Base-by-base conservation (phyloP, 139 green algal genomes). In the Chlamydomonas sp. region DNA sequence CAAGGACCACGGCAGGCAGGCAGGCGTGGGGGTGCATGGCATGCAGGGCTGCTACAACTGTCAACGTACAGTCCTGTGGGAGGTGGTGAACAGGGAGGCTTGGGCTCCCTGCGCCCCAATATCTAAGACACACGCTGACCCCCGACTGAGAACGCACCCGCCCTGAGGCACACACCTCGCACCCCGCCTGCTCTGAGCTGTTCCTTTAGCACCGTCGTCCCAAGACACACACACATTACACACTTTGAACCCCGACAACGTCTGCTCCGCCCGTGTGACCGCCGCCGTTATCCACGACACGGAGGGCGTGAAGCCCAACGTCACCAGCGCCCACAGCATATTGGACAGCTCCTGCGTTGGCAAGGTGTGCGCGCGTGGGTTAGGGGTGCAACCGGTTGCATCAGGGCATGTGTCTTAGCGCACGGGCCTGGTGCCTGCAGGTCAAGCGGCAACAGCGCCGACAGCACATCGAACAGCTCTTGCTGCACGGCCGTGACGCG, bases 281-380 rank as follows among this genome's bases (percentile, higher is more conserved):
- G 62, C 78, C 2, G 59, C 49, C 1, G 64, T 16, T 2, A 90
- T 74, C 86, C 86, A 92, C 16, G n/a, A 0, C 0, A 18, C 16
- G 3, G 79, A 0, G 17, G 90, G 90, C 16, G 20, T 66, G 67
- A 71, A 74, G 63, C 72, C 73, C 77, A 72, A 66, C 60, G 71
- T 73, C n/a, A 86, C 86, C 31, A 89, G 69, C 0, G 76, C 82
- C 90, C 86, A 92, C 31, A 89, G 60, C 77, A 83, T n/a, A 16
- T 90, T 90, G 82, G 68, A 74, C 20, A 89, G 61, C 66, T 92
- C 86, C 62, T 88, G n/a, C n/a, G n/a, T n/a, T n/a, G n/a, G n/a
- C n/a, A n/a, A n/a, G n/a, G n/a, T n/a, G 80, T 66, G 86, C 72
- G 67, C 74, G 79, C 4, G 85, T 12, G 17, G 12, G 74, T 62